Evolutionary conservation across 352 stramenopile species (phyloP), one percentile per base, ranked within the genome.

Genomic region (Globisporangium mamillatum): DNA sequence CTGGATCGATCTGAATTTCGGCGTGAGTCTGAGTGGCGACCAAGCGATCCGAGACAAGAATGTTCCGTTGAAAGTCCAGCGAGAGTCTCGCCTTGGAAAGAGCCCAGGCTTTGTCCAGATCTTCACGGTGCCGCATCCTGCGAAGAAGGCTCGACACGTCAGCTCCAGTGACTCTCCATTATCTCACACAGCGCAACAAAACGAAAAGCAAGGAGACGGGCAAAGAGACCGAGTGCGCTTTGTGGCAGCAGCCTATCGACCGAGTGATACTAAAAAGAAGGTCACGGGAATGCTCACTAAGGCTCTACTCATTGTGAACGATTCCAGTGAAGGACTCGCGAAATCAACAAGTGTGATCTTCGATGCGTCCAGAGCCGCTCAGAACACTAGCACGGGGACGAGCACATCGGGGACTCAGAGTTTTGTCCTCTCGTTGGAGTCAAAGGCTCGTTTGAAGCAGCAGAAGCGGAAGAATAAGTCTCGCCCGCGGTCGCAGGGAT

Each of bases 1-100:
- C 18, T 99, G 97, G 97, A 98, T 99, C 67, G 94, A 99, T 69
- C 75, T 99, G n/a, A 98, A 96, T 68, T 99, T 99, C 72, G 97
- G 97, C 3, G 80, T 86, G 27, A 81, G 79, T 10, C 73, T 98
- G 22, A 86, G 74, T 59, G 94, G 94, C 4, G 77, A 94, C 12
- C 73, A 71, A 29, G 92, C 94, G 20, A 75, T 98, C 16, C 68
- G 74, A 4, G 81, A 96, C 62, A 98, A 98, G 73, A 98, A 98
- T 59, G 86, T 98, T 0, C 92, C 92, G 4, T 72, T 98, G 0
- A 68, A 75, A n/a, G 76, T 79, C 4, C 71, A 78, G 20, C 59
- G 66, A 63, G 60, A 75, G 57, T n/a, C 29, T 53, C 36, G 63
- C 38, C 60, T 56, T 16, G 66, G 72, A 4, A 94, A 94, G 50